Conservation (phyloP, 2,329 filamentous ascomycete genomes). For the Ophiostoma triangulosporum region DNA sequence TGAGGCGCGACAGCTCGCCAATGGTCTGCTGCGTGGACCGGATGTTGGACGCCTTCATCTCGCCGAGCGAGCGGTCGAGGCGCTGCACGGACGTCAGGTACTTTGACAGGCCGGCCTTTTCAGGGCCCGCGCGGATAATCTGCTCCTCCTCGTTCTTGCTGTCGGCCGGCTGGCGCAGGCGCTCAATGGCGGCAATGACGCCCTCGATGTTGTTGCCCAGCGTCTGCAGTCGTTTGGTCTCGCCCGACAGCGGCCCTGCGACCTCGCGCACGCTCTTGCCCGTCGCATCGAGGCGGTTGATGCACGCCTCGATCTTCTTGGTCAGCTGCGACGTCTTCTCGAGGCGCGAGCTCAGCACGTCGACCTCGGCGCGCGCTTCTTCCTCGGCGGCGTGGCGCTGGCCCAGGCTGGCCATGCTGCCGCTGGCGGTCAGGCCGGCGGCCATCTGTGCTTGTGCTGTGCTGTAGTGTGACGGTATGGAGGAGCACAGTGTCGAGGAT, state of each 20-base stretch:
- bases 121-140: constrained; percentile 78
- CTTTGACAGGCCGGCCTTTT: constrained; percentile 65
- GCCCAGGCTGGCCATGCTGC: constrained; percentile 14
- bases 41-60: constrained; percentile 82
- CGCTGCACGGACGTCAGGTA: constrained; percentile 86
- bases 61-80: constrained; percentile 67
- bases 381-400: constrained; percentile 43
- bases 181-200: constrained; percentile 75
- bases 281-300: constrained; percentile 70
- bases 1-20: constrained; percentile 60
- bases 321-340: constrained; percentile 89
- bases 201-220: constrained; percentile 80
- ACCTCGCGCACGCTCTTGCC: constrained; percentile 86
- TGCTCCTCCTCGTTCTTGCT: constrained; percentile 84
- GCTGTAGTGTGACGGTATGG: too few species aligned
- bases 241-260: constrained; percentile 81
- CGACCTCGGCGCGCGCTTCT: constrained; percentile 55
- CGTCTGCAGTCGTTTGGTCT: constrained; percentile 80
- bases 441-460: constrained; percentile 28
- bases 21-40: constrained; percentile 85
- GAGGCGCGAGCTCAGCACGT: constrained; percentile 58
- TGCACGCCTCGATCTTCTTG: constrained; percentile 86
- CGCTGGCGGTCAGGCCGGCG: constrained; percentile 29
- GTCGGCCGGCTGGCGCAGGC: constrained; percentile 78
- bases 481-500: too few species aligned